A percentile compares a stretch with the other conserved stretches of the same genome.
These are phyloP conservation scores for Vitis vinifera DNA, from an alignment of 164 flowering plant species.

Conservation along the genomic window ASM3070453v1 NC_081810.1:368001-368500, in stretches of 20 bases:
- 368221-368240: conserved; percentile 36
- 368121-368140: too few species aligned
- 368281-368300: conserved; percentile 17
- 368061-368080: too few species aligned
- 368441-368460: conserved; percentile 10
- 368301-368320: conserved; percentile 33
- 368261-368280: conserved; percentile 41
- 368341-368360: conserved; percentile 1
- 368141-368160: too few species aligned
- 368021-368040: too few species aligned
- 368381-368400: background rate
- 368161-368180: background rate
- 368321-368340: background rate
- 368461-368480: conserved; percentile 56
- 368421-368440: background rate
- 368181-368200: background rate
- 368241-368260: conserved; percentile 2
- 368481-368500: conserved; percentile 54
- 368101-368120: too few species aligned
- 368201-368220: conserved; percentile 11
- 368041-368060: too few species aligned
- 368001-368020: too few species aligned
- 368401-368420: background rate
- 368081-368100: too few species aligned
- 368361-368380: conserved; percentile 43